Conservation (phyloP, 2,329 filamentous ascomycete genomes). For the Berkeleyomyces rouxiae region DNA sequence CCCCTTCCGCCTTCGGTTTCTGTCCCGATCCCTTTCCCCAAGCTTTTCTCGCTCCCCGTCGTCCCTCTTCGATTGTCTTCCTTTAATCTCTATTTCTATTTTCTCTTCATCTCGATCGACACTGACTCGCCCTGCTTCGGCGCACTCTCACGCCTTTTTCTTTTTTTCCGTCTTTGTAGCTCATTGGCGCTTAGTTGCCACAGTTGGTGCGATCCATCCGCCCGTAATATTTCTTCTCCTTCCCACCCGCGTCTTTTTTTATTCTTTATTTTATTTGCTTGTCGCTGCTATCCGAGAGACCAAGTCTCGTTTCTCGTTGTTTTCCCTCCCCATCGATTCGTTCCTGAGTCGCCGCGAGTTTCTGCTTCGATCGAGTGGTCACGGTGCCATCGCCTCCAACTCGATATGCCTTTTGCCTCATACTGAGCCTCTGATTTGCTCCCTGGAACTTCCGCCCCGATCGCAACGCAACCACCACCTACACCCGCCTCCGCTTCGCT, state of each 20-base stretch:
- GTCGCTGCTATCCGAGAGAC: neutral
- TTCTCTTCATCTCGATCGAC: slow-evolving; percentile 14
- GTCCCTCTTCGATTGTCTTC: neutral
- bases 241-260: neutral
- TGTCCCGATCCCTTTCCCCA: slow-evolving; percentile 1
- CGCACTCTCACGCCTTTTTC: neutral
- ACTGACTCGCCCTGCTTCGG: slow-evolving; percentile 6
- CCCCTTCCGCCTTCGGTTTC: slow-evolving; percentile 1
- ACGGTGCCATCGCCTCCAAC: neutral
- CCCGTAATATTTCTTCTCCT: neutral
- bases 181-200: neutral
- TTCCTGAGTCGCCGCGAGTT: neutral
- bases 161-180: neutral
- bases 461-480: neutral
- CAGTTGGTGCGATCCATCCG: neutral
- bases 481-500: neutral
- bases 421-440: neutral
- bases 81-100: neutral
- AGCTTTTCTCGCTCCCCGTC: neutral
- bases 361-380: neutral
- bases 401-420: slow-evolving; percentile 3
- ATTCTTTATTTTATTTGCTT: neutral
- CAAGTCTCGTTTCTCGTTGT: neutral
- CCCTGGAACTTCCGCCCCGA: neutral
- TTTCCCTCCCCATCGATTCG: neutral